Conservation (phyloP, 164 flowering plant species). For the Platanus orientalis region DNA sequence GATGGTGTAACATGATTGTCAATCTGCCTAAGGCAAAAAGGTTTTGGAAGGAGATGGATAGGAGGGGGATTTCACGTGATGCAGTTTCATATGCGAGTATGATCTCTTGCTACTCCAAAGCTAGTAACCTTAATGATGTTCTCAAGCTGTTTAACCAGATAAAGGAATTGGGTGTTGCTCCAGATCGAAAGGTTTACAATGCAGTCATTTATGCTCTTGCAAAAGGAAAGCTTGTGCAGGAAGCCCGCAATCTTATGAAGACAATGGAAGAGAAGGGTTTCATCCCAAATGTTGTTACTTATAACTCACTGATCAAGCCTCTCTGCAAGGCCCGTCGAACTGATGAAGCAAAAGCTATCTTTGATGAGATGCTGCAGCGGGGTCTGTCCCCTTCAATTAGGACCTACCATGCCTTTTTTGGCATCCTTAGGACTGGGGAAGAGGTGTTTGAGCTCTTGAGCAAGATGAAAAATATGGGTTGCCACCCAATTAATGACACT, state of each 20-base stretch:
- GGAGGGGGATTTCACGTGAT: slow-evolving; percentile 48
- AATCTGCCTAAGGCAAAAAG: slow-evolving; percentile 59
- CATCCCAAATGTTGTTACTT: slow-evolving; percentile 53
- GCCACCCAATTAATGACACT: slow-evolving; percentile 58
- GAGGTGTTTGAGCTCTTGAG: slow-evolving; percentile 65
- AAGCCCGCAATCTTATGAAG: slow-evolving; percentile 55
- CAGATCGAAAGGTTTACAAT: slow-evolving; percentile 79
- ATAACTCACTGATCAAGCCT: slow-evolving; percentile 72
- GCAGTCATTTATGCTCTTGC: slow-evolving; percentile 75
- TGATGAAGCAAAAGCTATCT: slow-evolving; percentile 48
- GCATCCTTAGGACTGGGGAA: slow-evolving; percentile 44
- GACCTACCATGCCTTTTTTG: slow-evolving; percentile 70
- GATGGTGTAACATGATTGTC: slow-evolving; percentile 74
- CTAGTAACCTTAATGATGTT: slow-evolving; percentile 40
- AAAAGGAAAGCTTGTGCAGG: slow-evolving; percentile 49
- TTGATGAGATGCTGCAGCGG: slow-evolving; percentile 60
- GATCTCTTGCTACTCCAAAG: slow-evolving; percentile 67
- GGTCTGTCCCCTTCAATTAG: slow-evolving; percentile 52
- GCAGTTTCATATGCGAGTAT: slow-evolving; percentile 62
- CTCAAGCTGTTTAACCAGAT: slow-evolving; percentile 50
- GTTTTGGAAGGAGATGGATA: slow-evolving; percentile 71
- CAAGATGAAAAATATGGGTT: slow-evolving; percentile 51
- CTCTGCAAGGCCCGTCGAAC: slow-evolving; percentile 50
- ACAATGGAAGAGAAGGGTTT: slow-evolving; percentile 69
- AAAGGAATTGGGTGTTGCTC: slow-evolving; percentile 51